Evolutionary conservation across 331 rosid species (phyloP), one percentile per base, ranked within the genome.

Genomic region (Quercus lobata): DNA sequence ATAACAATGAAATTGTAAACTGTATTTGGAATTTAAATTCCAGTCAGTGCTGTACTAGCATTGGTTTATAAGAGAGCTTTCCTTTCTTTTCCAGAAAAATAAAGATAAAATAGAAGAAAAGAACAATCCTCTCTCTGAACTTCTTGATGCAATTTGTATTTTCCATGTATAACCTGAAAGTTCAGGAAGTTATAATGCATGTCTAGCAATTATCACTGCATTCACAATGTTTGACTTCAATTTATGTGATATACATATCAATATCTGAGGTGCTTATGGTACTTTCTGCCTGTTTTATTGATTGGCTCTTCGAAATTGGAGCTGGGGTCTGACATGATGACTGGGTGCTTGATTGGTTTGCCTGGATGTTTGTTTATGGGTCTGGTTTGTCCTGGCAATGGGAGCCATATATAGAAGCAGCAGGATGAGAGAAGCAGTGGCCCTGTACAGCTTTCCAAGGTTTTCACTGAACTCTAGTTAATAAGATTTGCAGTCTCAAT

Each of bases 391-490:
- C 89, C 79, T 88, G 94, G 93, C 88, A 87, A 89, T 91, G 89
- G 93, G 97, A 92, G 97, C 86, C 84, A 78, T 83, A 83, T 92
- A 79, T 87, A 96, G 99, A 96, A 93, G 86, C 90, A 84, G 96
- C 88, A 83, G 75, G 90, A 87, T 84, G 90, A 84, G 77, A 88
- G 94, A 83, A 76, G 83, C 27, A 82, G 91, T 71, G 76, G 98
- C 80, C 98, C 99, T 35, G 96, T 96, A 76, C 98, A 86, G 93
- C 97, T 95, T 80, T 95, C 98, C 15, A 95, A 93, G 99, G 98
- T 95, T 88, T 79, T 73, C 57, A 74, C 60, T 66, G 10, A 63
- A 16, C 49, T 66, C 24, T 66, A 19, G 68, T 49, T 34, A 18
- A 78, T 54, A 81, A 55, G 68, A 22, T 79, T 81, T 73, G 10